A percentile compares a stretch with the other conserved stretches of the same genome.
Evolutionary conservation across 176 grass and related monocot species (phyloP).

Genomic region (Aegilops sharonensis): DNA sequence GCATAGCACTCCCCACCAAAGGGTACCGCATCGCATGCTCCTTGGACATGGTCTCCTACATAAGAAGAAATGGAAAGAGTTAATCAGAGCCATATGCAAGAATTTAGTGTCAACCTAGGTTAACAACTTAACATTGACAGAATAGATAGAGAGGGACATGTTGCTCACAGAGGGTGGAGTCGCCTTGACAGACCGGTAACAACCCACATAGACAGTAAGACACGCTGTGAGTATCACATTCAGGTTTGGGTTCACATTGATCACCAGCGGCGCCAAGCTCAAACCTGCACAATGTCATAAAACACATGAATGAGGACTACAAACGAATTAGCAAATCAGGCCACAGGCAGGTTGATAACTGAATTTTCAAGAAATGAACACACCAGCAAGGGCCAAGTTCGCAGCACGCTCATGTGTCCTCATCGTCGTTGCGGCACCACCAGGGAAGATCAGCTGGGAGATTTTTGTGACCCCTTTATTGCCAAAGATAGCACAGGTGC

Average conservation of each 20-base stretch:
- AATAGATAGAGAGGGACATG: not conserved
- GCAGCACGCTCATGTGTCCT: conserved; percentile 62
- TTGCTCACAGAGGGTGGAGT: conserved; percentile 70
- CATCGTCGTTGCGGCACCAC: conserved; percentile 33
- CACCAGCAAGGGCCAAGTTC: conserved; percentile 78
- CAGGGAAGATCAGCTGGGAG: not conserved
- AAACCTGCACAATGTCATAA: conserved; percentile 48
- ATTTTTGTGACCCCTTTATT: not conserved
- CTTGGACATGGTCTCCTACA: conserved; percentile 93
- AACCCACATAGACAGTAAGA: conserved; percentile 85
- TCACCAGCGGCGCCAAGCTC: conserved; percentile 70
- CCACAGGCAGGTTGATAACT: not conserved
- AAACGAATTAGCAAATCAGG: not conserved
- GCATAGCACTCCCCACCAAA: conserved; percentile 93
- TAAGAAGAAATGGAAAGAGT: conserved; percentile 6
- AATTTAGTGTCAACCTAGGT: not conserved
- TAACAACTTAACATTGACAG: no score
- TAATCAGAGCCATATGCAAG: not conserved
- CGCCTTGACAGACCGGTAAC: conserved; percentile 86
- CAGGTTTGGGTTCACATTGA: conserved; percentile 80
- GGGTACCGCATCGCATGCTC: conserved; percentile 98
- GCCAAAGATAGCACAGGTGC: not conserved
- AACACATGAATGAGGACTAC: not conserved
- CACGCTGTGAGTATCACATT: conserved; percentile 96
- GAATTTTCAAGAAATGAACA: not conserved